Conservation (phyloP, 2,329 filamentous ascomycete species). For the Xylaria digitata region DNA sequence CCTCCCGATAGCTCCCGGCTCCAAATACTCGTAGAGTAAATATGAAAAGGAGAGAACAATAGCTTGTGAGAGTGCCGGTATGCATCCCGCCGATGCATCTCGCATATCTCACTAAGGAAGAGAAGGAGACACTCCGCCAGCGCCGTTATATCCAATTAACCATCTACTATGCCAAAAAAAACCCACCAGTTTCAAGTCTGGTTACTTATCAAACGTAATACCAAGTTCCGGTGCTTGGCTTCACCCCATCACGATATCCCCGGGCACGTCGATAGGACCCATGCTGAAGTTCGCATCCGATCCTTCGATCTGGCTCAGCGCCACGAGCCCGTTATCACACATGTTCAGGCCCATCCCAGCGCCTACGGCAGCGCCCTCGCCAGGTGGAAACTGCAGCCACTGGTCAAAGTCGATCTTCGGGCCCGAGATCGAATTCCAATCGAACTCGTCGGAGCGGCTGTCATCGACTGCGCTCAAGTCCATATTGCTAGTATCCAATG, state of each 20-base stretch:
- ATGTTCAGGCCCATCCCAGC: constrained; percentile 33
- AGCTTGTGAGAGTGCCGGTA: neutral
- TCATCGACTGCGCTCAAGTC: constrained; percentile 54
- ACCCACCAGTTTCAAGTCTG: neutral
- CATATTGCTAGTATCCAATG: constrained; percentile 59
- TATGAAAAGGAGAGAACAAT: no score
- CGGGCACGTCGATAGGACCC: constrained; percentile 9
- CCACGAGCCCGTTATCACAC: constrained; percentile 32
- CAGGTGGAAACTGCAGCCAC: constrained; percentile 66
- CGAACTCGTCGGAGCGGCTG: constrained; percentile 60
- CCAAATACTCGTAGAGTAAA: neutral
- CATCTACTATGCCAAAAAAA: neutral
- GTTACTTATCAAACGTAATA: neutral
- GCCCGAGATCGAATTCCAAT: constrained; percentile 64
- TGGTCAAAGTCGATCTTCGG: constrained; percentile 69
- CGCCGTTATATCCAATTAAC: neutral
- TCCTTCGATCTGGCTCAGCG: constrained; percentile 36
- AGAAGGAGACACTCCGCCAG: neutral
- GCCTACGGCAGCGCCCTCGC: constrained; percentile 55
- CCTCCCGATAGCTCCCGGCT: neutral
- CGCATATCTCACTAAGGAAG: neutral
- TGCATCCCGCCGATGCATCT: neutral
- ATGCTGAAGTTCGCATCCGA: constrained; percentile 24
- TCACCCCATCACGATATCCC: constrained; percentile 27
- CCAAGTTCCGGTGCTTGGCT: neutral